A percentile compares a stretch with the other conserved stretches of the same genome.
Conservation (phyloP, 208 protist species). For the Strigomonas culicis region DNA sequence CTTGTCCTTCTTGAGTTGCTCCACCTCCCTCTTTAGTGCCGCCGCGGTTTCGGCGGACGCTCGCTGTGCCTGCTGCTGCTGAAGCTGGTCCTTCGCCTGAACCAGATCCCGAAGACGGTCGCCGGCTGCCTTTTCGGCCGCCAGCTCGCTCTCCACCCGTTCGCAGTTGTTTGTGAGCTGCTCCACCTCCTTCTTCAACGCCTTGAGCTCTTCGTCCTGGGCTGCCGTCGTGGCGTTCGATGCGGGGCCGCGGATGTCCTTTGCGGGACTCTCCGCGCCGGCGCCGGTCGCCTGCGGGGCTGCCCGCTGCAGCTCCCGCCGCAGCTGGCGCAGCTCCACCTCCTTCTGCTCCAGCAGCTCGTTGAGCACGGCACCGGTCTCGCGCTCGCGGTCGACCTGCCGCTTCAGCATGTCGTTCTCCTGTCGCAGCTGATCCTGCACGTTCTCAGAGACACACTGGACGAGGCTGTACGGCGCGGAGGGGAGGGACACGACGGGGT, state of each 20-base stretch:
- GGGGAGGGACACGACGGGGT: not conserved
- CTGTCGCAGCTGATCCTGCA: not conserved
- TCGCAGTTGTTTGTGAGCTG: conserved; percentile 13
- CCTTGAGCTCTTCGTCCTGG: no score
- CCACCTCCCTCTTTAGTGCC: conserved; percentile 8
- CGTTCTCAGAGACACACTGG: not conserved
- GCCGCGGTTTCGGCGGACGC: not conserved
- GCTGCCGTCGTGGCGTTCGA: no score
- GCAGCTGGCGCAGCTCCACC: not conserved
- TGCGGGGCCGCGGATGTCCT: no score
- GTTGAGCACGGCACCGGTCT: not conserved
- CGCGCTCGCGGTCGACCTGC: not conserved
- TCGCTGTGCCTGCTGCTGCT: not conserved
- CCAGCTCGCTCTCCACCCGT: not conserved
- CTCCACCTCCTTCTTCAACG: conserved; percentile 16
- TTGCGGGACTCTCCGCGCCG: no score
- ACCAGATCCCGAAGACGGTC: not conserved
- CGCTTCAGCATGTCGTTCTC: not conserved
- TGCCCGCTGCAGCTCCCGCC: no score
- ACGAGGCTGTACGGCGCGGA: not conserved
- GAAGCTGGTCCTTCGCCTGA: not conserved
- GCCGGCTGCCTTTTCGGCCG: conserved; percentile 4
- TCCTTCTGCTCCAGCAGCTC: not conserved
- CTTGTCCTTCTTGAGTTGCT: conserved; percentile 14
- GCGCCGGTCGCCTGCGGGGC: no score